Base-by-base conservation (phyloP, 768 basidiomycete genomes). In the Glaciozyma martinii region DNA sequence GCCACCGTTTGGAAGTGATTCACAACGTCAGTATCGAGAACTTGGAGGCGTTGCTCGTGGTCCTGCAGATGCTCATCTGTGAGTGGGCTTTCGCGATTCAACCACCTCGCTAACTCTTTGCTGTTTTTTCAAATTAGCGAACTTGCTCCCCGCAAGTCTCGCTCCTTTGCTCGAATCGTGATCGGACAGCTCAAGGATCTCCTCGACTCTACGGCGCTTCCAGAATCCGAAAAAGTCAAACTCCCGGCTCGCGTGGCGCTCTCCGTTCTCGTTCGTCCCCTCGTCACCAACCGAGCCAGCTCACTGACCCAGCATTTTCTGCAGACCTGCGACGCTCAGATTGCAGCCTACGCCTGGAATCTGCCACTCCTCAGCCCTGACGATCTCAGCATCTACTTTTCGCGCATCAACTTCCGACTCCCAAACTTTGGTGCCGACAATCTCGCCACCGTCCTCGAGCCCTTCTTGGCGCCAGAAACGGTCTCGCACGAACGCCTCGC, bases 11-110 rank as follows among this genome's bases (percentile, higher is more conserved):
- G 15, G 61, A 50, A 15, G 49, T 62, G n/a, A 18, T 29, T 1
- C 16, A 37, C 43, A 53, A 57, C 21, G 30, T 32, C 23, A 47
- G 25, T 7, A 46, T 47, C 37, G 50, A 44, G 50, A 66, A 66
- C 37, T 19, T 66, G 7, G 65, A 62, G 33, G 65, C 61, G 13
- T 16, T 66, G 23, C 25, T 66, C 27, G 65, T 62, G 33, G 18
- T 54, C 18, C 6, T 33, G 16, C 65, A 66, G 52, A 46, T 61
- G 43, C 56, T 61, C 27, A 59, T 66, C 33, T 66, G 65, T 66
- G 50, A 50, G 60, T 47, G 10, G 9, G 25, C 7, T 13, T 33
- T 30, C 6, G 12, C 3, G 30, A 3, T n/a, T 19, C 23, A 1
- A 1, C 5, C 21, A 3, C 19, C 16, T 56, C 23, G 25, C 53